Conservation (phyloP, 2,329 filamentous ascomycete genomes). For the Shiraia sp. region DNA sequence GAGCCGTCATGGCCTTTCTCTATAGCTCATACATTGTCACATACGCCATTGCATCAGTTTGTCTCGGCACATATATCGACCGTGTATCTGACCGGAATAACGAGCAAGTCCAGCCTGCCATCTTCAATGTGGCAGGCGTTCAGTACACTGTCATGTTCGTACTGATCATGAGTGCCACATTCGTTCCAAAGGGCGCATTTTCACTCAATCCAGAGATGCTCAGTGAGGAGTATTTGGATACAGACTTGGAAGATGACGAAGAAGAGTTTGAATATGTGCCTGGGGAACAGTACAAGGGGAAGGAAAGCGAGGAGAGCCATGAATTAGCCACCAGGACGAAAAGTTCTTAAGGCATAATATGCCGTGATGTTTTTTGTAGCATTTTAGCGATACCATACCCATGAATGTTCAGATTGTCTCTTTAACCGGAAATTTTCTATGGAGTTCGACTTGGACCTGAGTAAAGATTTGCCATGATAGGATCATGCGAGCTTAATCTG, state of each 20-base stretch:
- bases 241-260: constrained; percentile 33
- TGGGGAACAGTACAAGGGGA: constrained; percentile 17
- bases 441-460: neutral
- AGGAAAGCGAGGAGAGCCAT: constrained; percentile 25
- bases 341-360: constrained; percentile 5
- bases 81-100: constrained; percentile 43
- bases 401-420: neutral
- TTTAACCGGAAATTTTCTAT: neutral
- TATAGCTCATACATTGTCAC: constrained; percentile 56
- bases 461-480: neutral
- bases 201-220: constrained; percentile 51
- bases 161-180: constrained; percentile 50
- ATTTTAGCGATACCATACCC: constrained; percentile 4
- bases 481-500: no score
- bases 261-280: constrained; percentile 30
- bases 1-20: constrained; percentile 57
- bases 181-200: constrained; percentile 52
- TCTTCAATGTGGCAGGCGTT: constrained; percentile 52
- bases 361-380: constrained; percentile 2
- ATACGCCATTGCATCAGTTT: constrained; percentile 51
- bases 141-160: constrained; percentile 53
- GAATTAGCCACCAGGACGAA: constrained; percentile 26
- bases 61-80: constrained; percentile 54
- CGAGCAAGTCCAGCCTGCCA: constrained; percentile 46
- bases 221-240: constrained; percentile 45